These are phyloP conservation scores for Magnaporthiopsis poae DNA, from an alignment of 2,329 filamentous ascomycete species.

Conservation along the genomic window DNA sequence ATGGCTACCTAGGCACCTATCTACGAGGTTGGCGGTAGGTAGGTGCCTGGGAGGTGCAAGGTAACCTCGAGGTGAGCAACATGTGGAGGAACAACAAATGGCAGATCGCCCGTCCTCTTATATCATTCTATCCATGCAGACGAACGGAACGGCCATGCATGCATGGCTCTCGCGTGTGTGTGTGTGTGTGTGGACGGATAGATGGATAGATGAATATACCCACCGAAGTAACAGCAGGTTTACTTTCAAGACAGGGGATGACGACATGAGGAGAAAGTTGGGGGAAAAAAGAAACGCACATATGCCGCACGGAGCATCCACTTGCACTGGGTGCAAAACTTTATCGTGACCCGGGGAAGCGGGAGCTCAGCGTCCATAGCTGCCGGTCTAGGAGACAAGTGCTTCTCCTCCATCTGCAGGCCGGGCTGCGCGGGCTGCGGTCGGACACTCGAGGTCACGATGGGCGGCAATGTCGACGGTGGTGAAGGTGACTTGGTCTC, in stretches of 20 bases:
- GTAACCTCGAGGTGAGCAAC: too few relatives aligned
- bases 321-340: constrained; percentile 87
- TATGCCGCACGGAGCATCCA: constrained; percentile 85
- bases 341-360: constrained; percentile 72
- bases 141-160: too few relatives aligned
- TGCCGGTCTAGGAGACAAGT: not conserved
- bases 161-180: not conserved
- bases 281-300: constrained; percentile 10
- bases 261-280: not conserved
- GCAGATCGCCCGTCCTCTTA: not conserved
- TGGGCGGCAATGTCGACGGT: too few relatives aligned
- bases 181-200: not conserved
- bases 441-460: too few relatives aligned
- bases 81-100: too few relatives aligned
- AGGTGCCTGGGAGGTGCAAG: too few relatives aligned
- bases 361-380: not conserved
- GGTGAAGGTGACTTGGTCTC: not conserved
- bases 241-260: constrained; percentile 6
- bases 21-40: not conserved
- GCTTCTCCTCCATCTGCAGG: too few relatives aligned
- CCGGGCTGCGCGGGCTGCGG: too few relatives aligned
- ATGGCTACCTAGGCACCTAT: not conserved
- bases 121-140: too few relatives aligned
- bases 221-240: not conserved
- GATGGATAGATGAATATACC: not conserved